Percentiles rank a stretch among this genome's conserved stretches.
These are phyloP conservation scores for Akanthomyces uredinophilus DNA, from an alignment of 2,329 filamentous ascomycete genomes.

Conservation along the genomic window DNA sequence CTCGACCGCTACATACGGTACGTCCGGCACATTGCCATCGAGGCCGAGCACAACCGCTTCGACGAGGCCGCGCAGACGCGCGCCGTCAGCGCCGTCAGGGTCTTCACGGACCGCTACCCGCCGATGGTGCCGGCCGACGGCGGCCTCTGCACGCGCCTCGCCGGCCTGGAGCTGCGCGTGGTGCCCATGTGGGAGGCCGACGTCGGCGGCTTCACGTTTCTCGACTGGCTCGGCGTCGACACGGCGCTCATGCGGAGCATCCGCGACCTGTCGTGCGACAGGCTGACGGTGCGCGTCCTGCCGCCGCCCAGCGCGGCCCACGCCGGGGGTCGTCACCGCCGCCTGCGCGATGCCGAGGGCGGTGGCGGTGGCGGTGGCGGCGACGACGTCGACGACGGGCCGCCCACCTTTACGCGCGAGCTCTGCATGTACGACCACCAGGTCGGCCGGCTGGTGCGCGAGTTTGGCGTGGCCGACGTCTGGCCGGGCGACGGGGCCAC, in stretches of 20 bases:
- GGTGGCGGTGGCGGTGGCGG: too few relatives aligned
- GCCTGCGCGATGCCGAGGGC: too few relatives aligned
- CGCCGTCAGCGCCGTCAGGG: slow-evolving; percentile 33
- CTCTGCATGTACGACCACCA: slow-evolving; percentile 18
- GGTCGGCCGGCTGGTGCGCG: neutral
- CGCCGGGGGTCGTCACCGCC: neutral
- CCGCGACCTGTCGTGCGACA: slow-evolving; percentile 29
- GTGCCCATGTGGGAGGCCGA: slow-evolving; percentile 23
- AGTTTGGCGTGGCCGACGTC: slow-evolving; percentile 12
- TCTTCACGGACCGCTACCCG: slow-evolving; percentile 26
- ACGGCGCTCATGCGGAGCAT: slow-evolving; percentile 29
- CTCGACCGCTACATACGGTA: slow-evolving; percentile 32
- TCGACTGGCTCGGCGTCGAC: slow-evolving; percentile 29
- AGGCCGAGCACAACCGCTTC: slow-evolving; percentile 38
- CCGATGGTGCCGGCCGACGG: slow-evolving; percentile 8
- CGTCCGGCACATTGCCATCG: slow-evolving; percentile 38
- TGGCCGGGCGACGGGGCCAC: slow-evolving; percentile 21
- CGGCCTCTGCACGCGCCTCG: slow-evolving; percentile 22
- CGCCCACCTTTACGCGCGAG: slow-evolving; percentile 12
- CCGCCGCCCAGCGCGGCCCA: slow-evolving; percentile 14
- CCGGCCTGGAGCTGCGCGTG: slow-evolving; percentile 40
- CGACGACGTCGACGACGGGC: neutral
- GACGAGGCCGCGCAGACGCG: slow-evolving; percentile 20
- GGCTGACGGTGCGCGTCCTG: slow-evolving; percentile 32
- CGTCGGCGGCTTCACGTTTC: slow-evolving; percentile 27